These are phyloP conservation scores for Centrapalus pauciflorus DNA, from an alignment of 129 eudicot species.

Conservation along the genomic window DNA sequence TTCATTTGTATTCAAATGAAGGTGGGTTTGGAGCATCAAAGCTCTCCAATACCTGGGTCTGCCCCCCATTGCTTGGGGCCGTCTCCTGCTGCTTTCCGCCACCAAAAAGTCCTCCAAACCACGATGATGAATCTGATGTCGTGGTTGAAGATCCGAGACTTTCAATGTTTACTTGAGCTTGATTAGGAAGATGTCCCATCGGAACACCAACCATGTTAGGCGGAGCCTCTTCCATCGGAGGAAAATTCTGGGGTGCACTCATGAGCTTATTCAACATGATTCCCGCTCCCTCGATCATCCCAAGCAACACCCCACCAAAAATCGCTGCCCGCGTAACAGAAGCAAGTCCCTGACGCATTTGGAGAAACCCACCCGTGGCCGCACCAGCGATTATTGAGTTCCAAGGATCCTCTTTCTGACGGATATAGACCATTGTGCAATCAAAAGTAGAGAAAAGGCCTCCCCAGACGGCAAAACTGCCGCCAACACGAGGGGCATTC, in stretches of 20 bases:
- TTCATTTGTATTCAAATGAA: slow-evolving; percentile 76
- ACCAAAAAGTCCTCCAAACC: slow-evolving; percentile 90
- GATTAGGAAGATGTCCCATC: slow-evolving; percentile 54
- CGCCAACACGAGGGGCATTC: slow-evolving; percentile 93
- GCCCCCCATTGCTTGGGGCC: slow-evolving; percentile 41
- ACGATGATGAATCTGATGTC: slow-evolving; percentile 38
- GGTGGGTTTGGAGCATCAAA: slow-evolving; percentile 89
- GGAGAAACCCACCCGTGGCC: slow-evolving; percentile 89
- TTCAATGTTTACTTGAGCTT: slow-evolving; percentile 33
- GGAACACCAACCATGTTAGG: slow-evolving; percentile 49
- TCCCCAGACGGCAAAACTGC: slow-evolving; percentile 96
- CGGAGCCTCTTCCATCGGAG: slow-evolving; percentile 57
- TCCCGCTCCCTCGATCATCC: slow-evolving; percentile 88
- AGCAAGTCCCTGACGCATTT: slow-evolving; percentile 80
- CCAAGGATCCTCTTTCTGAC: slow-evolving; percentile 97
- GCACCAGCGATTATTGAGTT: slow-evolving; percentile 95
- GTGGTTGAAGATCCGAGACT: slow-evolving; percentile 34
- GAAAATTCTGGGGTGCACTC: slow-evolving; percentile 68
- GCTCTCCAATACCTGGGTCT: slow-evolving; percentile 87
- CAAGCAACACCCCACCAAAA: slow-evolving; percentile 82
- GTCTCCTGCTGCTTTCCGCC: slow-evolving; percentile 60
- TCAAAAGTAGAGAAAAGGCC: slow-evolving; percentile 90
- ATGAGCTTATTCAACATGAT: slow-evolving; percentile 75
- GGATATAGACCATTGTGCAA: slow-evolving; percentile 79
- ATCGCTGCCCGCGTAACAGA: slow-evolving; percentile 60